Evolutionary conservation across 768 basidiomycete species (phyloP).

Genomic region (Calocybe gangraenosa): DNA sequence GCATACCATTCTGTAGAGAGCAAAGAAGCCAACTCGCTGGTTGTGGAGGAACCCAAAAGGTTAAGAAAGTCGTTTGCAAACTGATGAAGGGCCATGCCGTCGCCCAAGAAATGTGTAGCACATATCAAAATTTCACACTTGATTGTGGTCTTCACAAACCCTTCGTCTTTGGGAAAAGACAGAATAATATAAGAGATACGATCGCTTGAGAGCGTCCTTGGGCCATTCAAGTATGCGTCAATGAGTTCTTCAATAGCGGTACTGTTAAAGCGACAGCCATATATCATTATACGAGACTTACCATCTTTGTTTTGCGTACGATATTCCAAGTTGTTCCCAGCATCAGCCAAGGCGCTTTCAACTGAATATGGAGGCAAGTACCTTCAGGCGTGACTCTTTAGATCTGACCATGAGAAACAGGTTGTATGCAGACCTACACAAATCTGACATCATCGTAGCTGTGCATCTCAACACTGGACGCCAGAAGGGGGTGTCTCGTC

Average conservation of each 20-base stretch:
- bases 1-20: constrained; percentile 29
- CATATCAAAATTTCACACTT: constrained; percentile 66
- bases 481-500: constrained; percentile 68
- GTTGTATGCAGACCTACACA: constrained; percentile 38
- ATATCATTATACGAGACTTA: constrained; percentile 19
- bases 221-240: constrained; percentile 71
- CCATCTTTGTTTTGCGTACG: constrained; percentile 52
- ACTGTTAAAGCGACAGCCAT: background rate
- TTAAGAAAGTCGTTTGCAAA: constrained; percentile 79
- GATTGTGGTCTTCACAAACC: constrained; percentile 15
- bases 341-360: constrained; percentile 42
- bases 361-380: constrained; percentile 40
- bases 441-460: constrained; percentile 64
- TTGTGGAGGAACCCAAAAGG: constrained; percentile 43
- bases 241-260: constrained; percentile 53
- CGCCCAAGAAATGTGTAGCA: constrained; percentile 79
- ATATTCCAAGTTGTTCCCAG: constrained; percentile 46
- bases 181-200: constrained; percentile 65
- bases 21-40: constrained; percentile 24
- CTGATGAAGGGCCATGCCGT: constrained; percentile 83
- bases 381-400: constrained; percentile 28
- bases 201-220: constrained; percentile 64
- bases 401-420: background rate
- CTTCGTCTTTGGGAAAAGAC: constrained; percentile 6
- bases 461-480: constrained; percentile 54